phyloP scores from a whole-genome alignment of 2,329 filamentous ascomycete species.

The Conoideocrella luteorostrata region DNA sequence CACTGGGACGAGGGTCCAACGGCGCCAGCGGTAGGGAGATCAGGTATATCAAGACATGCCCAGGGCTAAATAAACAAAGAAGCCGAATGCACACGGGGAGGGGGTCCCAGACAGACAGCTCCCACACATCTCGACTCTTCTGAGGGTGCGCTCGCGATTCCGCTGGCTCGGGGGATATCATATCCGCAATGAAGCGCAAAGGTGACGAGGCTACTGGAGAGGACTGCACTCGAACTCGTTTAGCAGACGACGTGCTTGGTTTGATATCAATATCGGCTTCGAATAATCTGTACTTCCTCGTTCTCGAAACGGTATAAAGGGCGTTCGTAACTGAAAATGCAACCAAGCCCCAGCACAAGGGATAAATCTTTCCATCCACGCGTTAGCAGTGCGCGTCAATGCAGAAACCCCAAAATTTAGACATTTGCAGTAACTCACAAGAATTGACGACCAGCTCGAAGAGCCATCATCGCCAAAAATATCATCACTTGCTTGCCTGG shows the following conservation, averaged over 20 bases:
- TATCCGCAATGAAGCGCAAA: slow-evolving; percentile 62
- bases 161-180: slow-evolving; percentile 64
- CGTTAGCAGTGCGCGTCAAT: background rate
- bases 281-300: slow-evolving; percentile 85
- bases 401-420: too few relatives aligned
- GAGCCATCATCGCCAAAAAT: slow-evolving; percentile 70
- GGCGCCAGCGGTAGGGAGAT: slow-evolving; percentile 74
- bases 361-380: slow-evolving; percentile 56
- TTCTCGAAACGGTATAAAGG: slow-evolving; percentile 73
- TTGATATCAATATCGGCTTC: slow-evolving; percentile 73
- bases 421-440: too few relatives aligned
- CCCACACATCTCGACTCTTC: slow-evolving; percentile 83
- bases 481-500: slow-evolving; percentile 57
- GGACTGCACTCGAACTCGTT: slow-evolving; percentile 81
- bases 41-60: slow-evolving; percentile 86
- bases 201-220: slow-evolving; percentile 74
- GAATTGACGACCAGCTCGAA: slow-evolving; percentile 57
- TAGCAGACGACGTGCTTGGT: slow-evolving; percentile 76
- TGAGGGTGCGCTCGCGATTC: slow-evolving; percentile 80
- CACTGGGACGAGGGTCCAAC: slow-evolving; percentile 73
- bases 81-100: slow-evolving; percentile 74
- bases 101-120: slow-evolving; percentile 89
- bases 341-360: slow-evolving; percentile 65
- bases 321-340: slow-evolving; percentile 67
- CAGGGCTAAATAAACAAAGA: slow-evolving; percentile 87